Conservation (phyloP, 345 rosid genomes). For the Turnera subulata region DNA sequence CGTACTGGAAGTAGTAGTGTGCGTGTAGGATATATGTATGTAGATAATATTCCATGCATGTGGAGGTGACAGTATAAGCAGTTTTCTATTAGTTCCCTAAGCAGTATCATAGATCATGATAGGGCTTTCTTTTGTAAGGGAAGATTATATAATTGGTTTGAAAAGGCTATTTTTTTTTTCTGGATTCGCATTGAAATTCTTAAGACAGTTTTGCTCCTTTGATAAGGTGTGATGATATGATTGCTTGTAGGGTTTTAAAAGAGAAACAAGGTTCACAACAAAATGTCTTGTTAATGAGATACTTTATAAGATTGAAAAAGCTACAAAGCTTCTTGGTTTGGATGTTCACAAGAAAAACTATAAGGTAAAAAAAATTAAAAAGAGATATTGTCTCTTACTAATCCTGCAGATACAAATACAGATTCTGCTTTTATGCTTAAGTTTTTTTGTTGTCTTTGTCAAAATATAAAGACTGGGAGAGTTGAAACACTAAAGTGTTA, state of each 20-base stretch:
- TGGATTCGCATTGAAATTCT: no score
- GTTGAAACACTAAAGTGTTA: no score
- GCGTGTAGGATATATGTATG: no score
- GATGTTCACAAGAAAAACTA: conserved; percentile 89
- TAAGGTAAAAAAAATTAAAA: conserved; percentile 45
- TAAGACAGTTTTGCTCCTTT: background rate
- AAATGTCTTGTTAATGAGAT: conserved; percentile 81
- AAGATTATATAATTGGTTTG: conserved; percentile 1
- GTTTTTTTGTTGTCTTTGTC: no score
- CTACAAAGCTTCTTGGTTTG: conserved; percentile 90
- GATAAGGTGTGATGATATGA: background rate
- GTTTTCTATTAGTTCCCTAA: no score
- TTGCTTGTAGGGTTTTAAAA: conserved; percentile 59
- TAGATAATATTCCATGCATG: no score
- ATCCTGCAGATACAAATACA: no score
- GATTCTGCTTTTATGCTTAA: no score
- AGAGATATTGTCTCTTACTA: background rate
- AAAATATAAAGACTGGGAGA: no score
- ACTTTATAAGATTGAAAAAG: conserved; percentile 76
- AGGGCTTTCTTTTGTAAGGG: background rate
- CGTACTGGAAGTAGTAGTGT: background rate
- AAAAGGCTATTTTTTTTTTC: background rate
- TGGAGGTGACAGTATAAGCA: background rate
- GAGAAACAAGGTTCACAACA: conserved; percentile 87
- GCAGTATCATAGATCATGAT: background rate